Evolutionary conservation across 2,329 filamentous ascomycete genomes (phyloP).

Genomic region (Escovopsis weberi): DNA sequence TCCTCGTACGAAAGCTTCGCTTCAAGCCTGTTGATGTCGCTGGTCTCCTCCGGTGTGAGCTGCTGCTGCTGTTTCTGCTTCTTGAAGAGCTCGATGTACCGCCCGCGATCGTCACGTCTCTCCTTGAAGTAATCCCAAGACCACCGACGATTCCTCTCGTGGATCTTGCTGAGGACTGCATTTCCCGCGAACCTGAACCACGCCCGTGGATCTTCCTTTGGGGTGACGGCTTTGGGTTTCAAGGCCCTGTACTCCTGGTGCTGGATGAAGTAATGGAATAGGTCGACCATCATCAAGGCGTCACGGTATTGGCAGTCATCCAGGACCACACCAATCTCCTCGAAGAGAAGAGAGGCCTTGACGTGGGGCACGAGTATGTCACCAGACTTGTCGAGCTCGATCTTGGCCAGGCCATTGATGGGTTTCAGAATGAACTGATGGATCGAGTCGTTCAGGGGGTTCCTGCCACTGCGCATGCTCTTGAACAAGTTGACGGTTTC

Average conservation of each 20-base stretch:
- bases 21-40: constrained; percentile 64
- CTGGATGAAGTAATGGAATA: constrained; percentile 96
- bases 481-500: constrained; percentile 67
- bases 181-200: constrained; percentile 89
- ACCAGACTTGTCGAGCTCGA: constrained; percentile 89
- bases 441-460: constrained; percentile 39
- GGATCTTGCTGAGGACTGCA: constrained; percentile 83
- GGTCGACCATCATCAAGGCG: constrained; percentile 90
- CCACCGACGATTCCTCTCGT: constrained; percentile 85
- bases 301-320: constrained; percentile 97
- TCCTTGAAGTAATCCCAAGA: constrained; percentile 94
- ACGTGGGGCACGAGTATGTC: constrained; percentile 66
- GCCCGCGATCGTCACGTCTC: constrained; percentile 72
- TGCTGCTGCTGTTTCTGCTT: constrained; percentile 70
- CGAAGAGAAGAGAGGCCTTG: constrained; percentile 83
- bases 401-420: constrained; percentile 85
- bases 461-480: constrained; percentile 62
- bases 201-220: constrained; percentile 79
- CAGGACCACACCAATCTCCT: constrained; percentile 94
- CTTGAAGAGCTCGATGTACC: constrained; percentile 92
- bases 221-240: constrained; percentile 65
- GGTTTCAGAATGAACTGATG: constrained; percentile 95
- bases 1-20: constrained; percentile 88
- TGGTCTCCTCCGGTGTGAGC: constrained; percentile 52
- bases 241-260: constrained; percentile 94